Base-by-base conservation (phyloP, 352 stramenopile genomes). In the Achlya hypogyna region DNA sequence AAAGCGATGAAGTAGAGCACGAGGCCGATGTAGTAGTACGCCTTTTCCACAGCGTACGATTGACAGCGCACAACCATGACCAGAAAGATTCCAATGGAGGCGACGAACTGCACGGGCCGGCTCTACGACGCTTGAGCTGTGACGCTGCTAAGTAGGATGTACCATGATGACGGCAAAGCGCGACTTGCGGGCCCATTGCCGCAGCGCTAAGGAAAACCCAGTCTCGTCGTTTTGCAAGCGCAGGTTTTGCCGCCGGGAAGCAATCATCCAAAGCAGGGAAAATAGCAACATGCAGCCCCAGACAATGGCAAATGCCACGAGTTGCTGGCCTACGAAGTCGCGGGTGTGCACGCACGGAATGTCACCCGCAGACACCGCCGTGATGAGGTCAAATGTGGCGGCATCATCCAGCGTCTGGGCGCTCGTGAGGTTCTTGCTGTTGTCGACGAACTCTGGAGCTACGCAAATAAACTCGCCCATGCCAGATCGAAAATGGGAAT, bases 151-250 rank as follows among this genome's bases (percentile, higher is more conserved):
- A 16, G 6, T 31, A 63, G 22, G 56, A 42, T 75, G 59, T 78
- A 89, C 81, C 45, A 94, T 81, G 56, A 94, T 79, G 20, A 81
- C 77, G 2, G 85, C 85, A 0, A 78, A 66, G 52, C 81, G 83
- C 2, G 82, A 90, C 27, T 84, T 94, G 51, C 82, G 78, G 16
- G 83, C 85, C 85, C 85, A 94, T 54, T 81, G 76, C 3, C 85
- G 80, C 23, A 77, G 78, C 53, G 74, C 76, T 23, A 94, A 82
- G 29, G 85, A 94, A 71, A 94, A 94, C 31, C 83, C 83, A 62
- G 91, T 72, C 69, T 92, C 80, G 64, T 86, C 77, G 27, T 74
- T 74, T 23, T 74, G 71, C 25, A 94, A 74, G 3, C 53, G 69
- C 27, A 78, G 78, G 28, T 74, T 78, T 65, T 92, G 80, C 27